Base-by-base conservation (phyloP, 805 yeast genomes). In the Barnettozyma sp. region DNA sequence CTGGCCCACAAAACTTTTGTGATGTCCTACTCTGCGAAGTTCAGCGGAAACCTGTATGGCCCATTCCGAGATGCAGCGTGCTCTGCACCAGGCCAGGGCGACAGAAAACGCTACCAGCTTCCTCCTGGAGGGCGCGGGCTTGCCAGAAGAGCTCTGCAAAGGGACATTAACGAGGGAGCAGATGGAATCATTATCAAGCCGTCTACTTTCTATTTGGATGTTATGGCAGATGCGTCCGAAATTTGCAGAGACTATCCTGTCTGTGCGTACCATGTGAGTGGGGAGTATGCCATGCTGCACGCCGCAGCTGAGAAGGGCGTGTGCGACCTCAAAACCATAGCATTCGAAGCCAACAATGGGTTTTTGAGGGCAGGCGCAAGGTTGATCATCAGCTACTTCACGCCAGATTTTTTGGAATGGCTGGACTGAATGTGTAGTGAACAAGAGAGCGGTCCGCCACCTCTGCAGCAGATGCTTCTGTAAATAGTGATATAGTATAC, bases 51-150 rank as follows among this genome's bases (percentile, higher is more conserved):
- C 44, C 66, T 92, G 33, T 92, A 92, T 57, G 98, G 98, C 1
- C 98, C 98, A 5, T 92, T 92, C 69, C 73, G 98, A 58, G 98
- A 92, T 50, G 97, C 97, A 30, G 98, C 97, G 4, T 92, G 94
- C 24, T 82, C 94, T 35, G 69, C 79, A 4, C 97, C 98, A 8
- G 71, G 84, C 15, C 70, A 74, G 41, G 98, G 98, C 36, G 97
- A 92, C 60, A 76, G 98, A 57, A 83, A 79, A 57, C 75, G 85
- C 45, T 92, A 92, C 60, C 98, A 92, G 64, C 70, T 92, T 41
- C 98, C 98, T 8, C 72, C 88, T 4, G 94, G 87, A 14, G 96
- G 94, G 18, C 73, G 83, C 32, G 98, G 98, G 0, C 69, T 92
- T 39, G 98, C 97, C 8, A 81, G 94, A 52, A 69, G 98, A 44